Base-by-base conservation (phyloP, 2,329 filamentous ascomycete species). In the Coleophoma cylindrospora region DNA sequence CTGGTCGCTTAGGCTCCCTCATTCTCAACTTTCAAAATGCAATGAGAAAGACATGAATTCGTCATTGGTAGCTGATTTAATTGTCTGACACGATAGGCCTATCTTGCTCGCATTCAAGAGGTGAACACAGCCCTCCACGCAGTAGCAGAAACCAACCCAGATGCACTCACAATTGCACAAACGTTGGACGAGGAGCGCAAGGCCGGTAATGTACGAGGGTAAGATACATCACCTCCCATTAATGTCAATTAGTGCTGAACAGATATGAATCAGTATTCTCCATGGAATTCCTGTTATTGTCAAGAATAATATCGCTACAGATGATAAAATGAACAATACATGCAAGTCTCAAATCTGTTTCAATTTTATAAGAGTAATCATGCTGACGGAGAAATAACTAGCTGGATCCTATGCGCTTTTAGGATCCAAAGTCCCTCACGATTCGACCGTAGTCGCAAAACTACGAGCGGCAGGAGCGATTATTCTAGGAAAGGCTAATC, bases 401-500 rank as follows among this genome's bases (percentile, higher is more conserved):
- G n/a, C n/a, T n/a, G 80, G 80, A 9, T 82, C 79, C 0, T 81
- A 72, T 55, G 72, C 76, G 10, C 66, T 84, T 0, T 59, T 77
- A 1, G 77, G 77, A 3, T 72, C 78, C 10, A 74, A 72, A 50
- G 70, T 77, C 0, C 72, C 73, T 12, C 63, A 66, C 34, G 80
- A 84, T 57, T 71, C 77, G 3, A 77, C 76, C 0, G 69, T 87
- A 2, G 81, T 74, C 2, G 68, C 71, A 11, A 85, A 83, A 60
- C 72, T 89, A 5, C 73, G 83, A 50, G 68, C 75, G 50, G 79
- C 81, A 2, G 85, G 84, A 2, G 79, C 75, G 2, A 71, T 88
- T 34, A 77, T 88, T 40, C 70, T 89, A 0, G 86, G 84, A 43
- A 87, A 88, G 66, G 70, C 81, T 0, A 84, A 82, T 50, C 61